phyloP scores from a whole-genome alignment of 176 grass and related monocot species.

The Chloris gayana region DNA sequence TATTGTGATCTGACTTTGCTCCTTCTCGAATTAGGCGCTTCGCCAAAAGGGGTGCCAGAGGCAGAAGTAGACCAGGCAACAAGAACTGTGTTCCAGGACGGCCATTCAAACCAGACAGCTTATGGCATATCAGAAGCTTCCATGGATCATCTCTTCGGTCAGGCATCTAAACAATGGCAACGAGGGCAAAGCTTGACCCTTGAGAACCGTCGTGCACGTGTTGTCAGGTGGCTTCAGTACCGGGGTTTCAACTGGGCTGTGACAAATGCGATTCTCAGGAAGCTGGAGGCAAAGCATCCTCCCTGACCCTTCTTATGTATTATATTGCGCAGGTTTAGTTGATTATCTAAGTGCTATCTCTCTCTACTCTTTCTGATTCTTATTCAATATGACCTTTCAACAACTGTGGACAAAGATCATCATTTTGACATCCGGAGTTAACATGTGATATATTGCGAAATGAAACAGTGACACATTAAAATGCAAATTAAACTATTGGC shows the following conservation, averaged over 20 bases:
- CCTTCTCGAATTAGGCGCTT: conserved; percentile 57
- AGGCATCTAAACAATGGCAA: conserved; percentile 81
- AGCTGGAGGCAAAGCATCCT: conserved; percentile 57
- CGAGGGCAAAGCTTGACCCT: conserved; percentile 48
- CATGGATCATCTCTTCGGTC: conserved; percentile 79
- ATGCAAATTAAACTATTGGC: no score
- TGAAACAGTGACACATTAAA: no score
- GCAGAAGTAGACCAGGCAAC: conserved; percentile 63
- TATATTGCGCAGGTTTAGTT: not conserved
- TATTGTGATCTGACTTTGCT: not conserved
- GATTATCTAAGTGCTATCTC: not conserved
- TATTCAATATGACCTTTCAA: not conserved
- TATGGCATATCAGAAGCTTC: conserved; percentile 71
- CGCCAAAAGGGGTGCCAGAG: conserved; percentile 62
- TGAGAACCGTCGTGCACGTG: conserved; percentile 56
- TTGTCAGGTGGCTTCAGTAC: conserved; percentile 90
- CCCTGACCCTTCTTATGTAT: conserved; percentile 19
- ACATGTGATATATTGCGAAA: no score
- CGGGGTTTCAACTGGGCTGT: conserved; percentile 79
- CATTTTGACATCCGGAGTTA: no score
- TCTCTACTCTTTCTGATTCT: not conserved
- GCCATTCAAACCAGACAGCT: conserved; percentile 12
- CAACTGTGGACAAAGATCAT: not conserved
- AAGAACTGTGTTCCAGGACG: conserved; percentile 62
- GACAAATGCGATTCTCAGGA: conserved; percentile 61